Percentiles rank a stretch among this genome's conserved stretches.
These are phyloP conservation scores for Inonotus hispidus DNA, from an alignment of 1,284 basidiomycete species.

Conservation along the genomic window DNA sequence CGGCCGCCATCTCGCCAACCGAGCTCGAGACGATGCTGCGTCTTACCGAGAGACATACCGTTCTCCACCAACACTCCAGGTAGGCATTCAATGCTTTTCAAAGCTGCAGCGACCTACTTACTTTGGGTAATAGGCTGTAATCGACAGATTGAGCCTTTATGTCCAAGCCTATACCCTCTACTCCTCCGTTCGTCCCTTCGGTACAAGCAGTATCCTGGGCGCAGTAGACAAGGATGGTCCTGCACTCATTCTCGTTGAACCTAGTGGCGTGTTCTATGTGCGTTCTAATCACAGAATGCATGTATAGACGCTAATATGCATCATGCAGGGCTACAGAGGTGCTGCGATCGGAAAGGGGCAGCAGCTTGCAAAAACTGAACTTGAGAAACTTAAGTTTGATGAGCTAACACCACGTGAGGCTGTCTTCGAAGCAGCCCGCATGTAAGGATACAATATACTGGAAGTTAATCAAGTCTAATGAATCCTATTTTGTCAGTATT, in stretches of 20 bases:
- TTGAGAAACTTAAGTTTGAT: conserved; percentile 90
- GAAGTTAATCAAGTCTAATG: not conserved
- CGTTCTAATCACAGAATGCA: conserved; percentile 26
- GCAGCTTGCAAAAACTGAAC: conserved; percentile 95
- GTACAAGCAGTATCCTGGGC: conserved; percentile 88
- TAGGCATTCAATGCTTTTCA: conserved; percentile 31
- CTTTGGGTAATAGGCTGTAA: conserved; percentile 51
- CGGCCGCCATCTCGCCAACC: conserved; percentile 83
- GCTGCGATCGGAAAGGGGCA: conserved; percentile 96
- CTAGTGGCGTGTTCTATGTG: conserved; percentile 90
- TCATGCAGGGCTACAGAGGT: conserved; percentile 78
- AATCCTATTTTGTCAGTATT: conserved; percentile 52
- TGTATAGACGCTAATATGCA: not conserved
- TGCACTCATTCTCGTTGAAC: conserved; percentile 88
- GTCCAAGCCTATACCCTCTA: conserved; percentile 97
- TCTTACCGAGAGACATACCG: conserved; percentile 76
- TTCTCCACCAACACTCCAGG: conserved; percentile 78
- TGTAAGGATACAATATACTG: conserved; percentile 51
- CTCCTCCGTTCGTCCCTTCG: conserved; percentile 96
- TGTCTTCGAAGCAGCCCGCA: conserved; percentile 90
- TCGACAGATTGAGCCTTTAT: conserved; percentile 83
- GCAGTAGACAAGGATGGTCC: conserved; percentile 89
- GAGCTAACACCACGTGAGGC: conserved; percentile 79
- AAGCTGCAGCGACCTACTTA: not conserved
- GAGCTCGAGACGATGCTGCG: conserved; percentile 82